Conservation (phyloP, 306 rosid species). For the Comarum palustre region DNA sequence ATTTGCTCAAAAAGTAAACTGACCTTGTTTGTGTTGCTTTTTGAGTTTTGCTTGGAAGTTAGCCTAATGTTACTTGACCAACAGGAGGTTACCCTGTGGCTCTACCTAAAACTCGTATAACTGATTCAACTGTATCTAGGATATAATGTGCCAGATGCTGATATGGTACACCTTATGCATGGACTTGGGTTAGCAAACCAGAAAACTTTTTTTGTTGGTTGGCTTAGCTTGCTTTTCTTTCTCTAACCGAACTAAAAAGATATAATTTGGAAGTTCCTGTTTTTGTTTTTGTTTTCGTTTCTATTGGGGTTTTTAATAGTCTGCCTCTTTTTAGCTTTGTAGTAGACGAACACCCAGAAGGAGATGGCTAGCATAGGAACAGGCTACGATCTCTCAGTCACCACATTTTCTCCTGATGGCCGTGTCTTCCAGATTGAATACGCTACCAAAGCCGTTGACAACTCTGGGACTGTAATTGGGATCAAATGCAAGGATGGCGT, state of each 20-base stretch:
- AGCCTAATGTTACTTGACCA: background rate
- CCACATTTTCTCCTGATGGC: conserved; percentile 96
- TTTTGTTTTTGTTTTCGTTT: background rate
- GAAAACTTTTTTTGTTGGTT: background rate
- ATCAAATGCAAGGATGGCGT: conserved; percentile 95
- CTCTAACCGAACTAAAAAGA: background rate
- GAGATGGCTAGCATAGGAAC: conserved; percentile 97
- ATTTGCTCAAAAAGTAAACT: background rate
- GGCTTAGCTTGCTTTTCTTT: background rate
- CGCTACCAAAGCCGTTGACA: conserved; percentile 97
- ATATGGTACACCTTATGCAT: background rate
- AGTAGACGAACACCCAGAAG: conserved; percentile 9
- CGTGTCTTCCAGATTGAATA: conserved; percentile 99
- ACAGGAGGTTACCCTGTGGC: background rate
- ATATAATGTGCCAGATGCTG: background rate
- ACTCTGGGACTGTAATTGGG: conserved; percentile 97
- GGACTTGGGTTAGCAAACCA: background rate
- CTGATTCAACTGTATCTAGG: background rate
- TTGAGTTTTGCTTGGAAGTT: background rate
- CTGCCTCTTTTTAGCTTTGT: background rate
- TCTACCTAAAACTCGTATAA: background rate
- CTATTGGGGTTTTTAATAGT: background rate
- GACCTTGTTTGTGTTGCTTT: background rate
- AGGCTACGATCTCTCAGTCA: conserved; percentile 95
- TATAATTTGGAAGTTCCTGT: background rate